Evolutionary conservation across 768 basidiomycete species (phyloP), one percentile per base, ranked within the genome.

Genomic region (Boletus patriciae): DNA sequence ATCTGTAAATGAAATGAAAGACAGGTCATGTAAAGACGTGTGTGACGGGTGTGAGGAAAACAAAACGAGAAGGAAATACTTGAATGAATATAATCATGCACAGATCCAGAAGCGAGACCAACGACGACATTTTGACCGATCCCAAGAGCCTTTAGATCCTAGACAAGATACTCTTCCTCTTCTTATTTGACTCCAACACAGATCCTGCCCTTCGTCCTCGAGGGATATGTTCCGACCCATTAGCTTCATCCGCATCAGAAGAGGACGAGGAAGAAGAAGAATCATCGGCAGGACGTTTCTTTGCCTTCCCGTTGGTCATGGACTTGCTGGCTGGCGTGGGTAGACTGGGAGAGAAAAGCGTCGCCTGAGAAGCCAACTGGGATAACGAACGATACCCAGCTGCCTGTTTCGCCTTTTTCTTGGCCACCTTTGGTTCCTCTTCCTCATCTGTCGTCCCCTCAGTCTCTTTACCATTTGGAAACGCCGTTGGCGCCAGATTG

Each of bases 201-300:
- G 64, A 69, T 2, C 85, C 85, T 38, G 88, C 88, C 55, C 77
- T 74, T 53, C 83, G 77, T 12, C 75, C 75, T 59, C 70, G 76
- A 31, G 87, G 87, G 54, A 90, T 87, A 67, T 88, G 87, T n/a
- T 80, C 63, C 18, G 71, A 70, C 31, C 56, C 60, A n/a, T 50
- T 58, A 1, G 36, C 68, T 36, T 62, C 79, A 0, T 77, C 76
- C 1, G 64, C 65, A 19, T 73, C 75, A 10, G 72, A 73, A 38
- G 79, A 79, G 5, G 81, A 79, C 7, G 77, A 73, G 8, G 69
- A 71, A 9, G 77, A 74, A 7, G 77, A 74, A 25, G 62, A 57
- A 18, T 63, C 60, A 4, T 50, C 46, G 10, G 7, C 51, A 25
- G 38, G n/a, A 34, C 54, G 57, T 29, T 59, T 64, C 45, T 59